A percentile compares a stretch with the other conserved stretches of the same genome.
Conservation (phyloP, 352 stramenopile genomes). For the Phytophthora fragariae region DNA sequence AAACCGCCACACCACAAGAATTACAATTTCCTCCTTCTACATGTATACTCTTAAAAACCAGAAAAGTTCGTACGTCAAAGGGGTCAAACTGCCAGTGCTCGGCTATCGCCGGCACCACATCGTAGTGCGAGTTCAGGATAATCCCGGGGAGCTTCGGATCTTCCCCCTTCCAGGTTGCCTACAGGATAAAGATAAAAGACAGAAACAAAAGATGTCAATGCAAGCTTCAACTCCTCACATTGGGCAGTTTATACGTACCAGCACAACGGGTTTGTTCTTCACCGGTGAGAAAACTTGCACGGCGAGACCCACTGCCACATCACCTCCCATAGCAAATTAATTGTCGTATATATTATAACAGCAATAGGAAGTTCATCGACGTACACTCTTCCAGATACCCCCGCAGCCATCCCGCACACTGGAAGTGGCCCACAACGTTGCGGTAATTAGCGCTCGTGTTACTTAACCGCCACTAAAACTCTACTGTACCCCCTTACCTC, state of each 20-base stretch:
- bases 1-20: conserved; percentile 3
- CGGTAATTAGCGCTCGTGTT: neutral
- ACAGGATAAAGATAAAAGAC: neutral
- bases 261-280: conserved; percentile 88
- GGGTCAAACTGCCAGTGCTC: conserved; percentile 93
- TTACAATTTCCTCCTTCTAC: neutral
- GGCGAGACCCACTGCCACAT: conserved; percentile 44
- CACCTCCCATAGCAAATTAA: neutral
- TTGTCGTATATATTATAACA: neutral
- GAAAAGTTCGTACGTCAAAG: conserved; percentile 73
- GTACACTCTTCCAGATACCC: conserved; percentile 59
- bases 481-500: conserved; percentile 36
- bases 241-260: conserved; percentile 52
- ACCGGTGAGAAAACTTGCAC: conserved; percentile 67
- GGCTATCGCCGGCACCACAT: conserved; percentile 93
- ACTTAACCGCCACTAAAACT: no score
- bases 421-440: neutral
- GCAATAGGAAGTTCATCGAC: neutral
- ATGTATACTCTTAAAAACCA: neutral
- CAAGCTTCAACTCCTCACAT: neutral
- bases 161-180: conserved; percentile 86
- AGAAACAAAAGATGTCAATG: neutral
- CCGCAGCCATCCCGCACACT: conserved; percentile 81
- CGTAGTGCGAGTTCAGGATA: conserved; percentile 97
- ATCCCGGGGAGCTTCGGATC: conserved; percentile 90